Base-by-base conservation (phyloP, 2,329 filamentous ascomycete species). In the Talaromyces islandicus region DNA sequence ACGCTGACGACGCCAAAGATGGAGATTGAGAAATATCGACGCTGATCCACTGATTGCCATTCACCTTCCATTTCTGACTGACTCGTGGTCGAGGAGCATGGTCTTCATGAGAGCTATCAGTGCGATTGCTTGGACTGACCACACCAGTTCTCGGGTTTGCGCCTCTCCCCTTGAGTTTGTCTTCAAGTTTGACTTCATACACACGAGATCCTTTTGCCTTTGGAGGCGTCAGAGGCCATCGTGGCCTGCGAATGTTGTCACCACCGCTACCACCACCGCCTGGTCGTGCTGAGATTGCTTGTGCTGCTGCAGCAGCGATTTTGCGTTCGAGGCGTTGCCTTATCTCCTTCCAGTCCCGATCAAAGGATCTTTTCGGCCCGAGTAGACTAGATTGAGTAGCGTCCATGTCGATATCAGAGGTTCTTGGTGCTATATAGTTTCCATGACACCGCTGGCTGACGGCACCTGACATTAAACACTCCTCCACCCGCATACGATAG, bases 131-230 rank as follows among this genome's bases (percentile, higher is more conserved):
- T 10, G 76, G 74, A 35, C 70, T 76, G 6, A 75, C 66, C 7
- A 78, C 70, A 5, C 73, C 72, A 1, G 75, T 74, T 29, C 71
- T 69, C 24, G 71, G 66, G 60, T 72, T 77, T 11, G 68, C 68
- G 29, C 70, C 73, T 55, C 71, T 66, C 14, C 59, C 69, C 10
- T 69, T 67, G 14, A 75, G 64, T 59, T 68, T 70, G 51, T 76
- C 73, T 38, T 74, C 73, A n/a, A 64, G 65, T 43, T 68, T 68
- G 43, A 64, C 59, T 30, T 57, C 41, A 32, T 59, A 62, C 12
- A 32, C 46, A 25, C 57, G 51, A 10, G 57, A 21, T 2, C 59
- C 57, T 14, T 62, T 62, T 19, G 58, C 35, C 17, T 59, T 56
- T 19, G 52, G 61, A 14, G 43, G 54, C 29, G 52, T 61, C 10